These are phyloP conservation scores for Populus simonii DNA, from an alignment of 345 rosid species.

Conservation along the genomic window DNA sequence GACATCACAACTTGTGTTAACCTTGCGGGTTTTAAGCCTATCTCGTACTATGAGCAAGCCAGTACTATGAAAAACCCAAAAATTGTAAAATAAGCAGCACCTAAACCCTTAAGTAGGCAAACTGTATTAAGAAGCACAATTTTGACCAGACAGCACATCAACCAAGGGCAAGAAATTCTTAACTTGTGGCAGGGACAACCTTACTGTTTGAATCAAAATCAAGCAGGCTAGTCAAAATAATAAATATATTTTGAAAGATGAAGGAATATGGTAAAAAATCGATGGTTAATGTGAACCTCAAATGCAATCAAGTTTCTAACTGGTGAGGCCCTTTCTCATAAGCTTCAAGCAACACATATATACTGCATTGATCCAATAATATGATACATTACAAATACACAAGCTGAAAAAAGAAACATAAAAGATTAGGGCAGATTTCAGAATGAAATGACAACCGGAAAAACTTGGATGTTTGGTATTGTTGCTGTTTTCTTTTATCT, in stretches of 20 bases:
- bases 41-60: neutral
- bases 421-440: neutral
- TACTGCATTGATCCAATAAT: slow-evolving; percentile 1
- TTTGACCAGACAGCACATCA: neutral
- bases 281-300: neutral
- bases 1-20: no score
- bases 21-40: no score
- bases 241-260: neutral
- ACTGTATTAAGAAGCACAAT: neutral
- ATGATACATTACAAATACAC: neutral
- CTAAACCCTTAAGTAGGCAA: neutral
- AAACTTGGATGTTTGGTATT: neutral
- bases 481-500: no score
- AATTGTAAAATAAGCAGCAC: neutral
- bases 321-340: neutral
- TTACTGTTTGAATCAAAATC: neutral
- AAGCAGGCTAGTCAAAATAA: neutral
- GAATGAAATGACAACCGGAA: neutral
- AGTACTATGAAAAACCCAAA: neutral
- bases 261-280: neutral
- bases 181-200: neutral
- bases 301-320: slow-evolving; percentile 3
- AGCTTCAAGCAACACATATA: slow-evolving; percentile 1
- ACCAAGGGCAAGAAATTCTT: neutral
- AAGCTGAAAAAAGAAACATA: slow-evolving; percentile 4